Evolutionary conservation across 139 green algal species (phyloP).

Genomic region (Haematococcus lacustris): DNA sequence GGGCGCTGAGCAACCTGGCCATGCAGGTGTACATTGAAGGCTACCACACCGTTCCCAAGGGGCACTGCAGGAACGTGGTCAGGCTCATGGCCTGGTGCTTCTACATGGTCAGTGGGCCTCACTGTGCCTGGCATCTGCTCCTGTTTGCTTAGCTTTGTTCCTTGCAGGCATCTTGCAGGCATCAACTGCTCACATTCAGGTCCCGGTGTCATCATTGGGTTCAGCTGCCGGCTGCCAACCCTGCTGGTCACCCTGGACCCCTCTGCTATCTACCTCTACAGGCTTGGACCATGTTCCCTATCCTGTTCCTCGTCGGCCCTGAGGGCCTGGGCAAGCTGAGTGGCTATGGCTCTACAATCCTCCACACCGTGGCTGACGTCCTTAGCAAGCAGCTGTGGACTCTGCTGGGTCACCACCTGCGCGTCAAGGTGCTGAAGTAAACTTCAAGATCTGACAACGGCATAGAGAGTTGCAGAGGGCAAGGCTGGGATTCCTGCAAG

Average conservation of each 20-base stretch:
- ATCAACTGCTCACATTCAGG: no score
- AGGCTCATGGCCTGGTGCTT: slow-evolving; percentile 37
- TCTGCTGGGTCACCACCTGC: slow-evolving; percentile 38
- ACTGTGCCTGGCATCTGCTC: no score
- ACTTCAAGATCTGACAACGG: neutral
- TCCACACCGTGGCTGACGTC: slow-evolving; percentile 35
- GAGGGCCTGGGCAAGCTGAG: slow-evolving; percentile 23
- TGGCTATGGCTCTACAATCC: slow-evolving; percentile 21
- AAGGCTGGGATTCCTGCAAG: neutral
- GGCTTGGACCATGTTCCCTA: slow-evolving; percentile 43
- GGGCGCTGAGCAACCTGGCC: neutral
- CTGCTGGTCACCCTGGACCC: slow-evolving; percentile 39
- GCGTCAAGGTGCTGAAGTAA: slow-evolving; percentile 25
- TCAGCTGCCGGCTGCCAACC: no score
- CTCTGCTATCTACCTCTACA: slow-evolving; percentile 35
- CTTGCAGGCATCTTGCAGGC: no score
- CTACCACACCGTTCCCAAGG: slow-evolving; percentile 50
- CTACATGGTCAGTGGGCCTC: no score
- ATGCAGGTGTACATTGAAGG: slow-evolving; percentile 11
- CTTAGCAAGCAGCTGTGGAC: slow-evolving; percentile 55
- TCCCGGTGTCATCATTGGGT: no score
- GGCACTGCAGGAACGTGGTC: slow-evolving; percentile 33
- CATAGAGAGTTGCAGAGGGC: neutral
- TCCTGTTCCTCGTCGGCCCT: slow-evolving; percentile 50
- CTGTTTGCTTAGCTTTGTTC: no score